Conservation (phyloP, 2,329 filamentous ascomycete genomes). For the Calonectria pteridis region DNA sequence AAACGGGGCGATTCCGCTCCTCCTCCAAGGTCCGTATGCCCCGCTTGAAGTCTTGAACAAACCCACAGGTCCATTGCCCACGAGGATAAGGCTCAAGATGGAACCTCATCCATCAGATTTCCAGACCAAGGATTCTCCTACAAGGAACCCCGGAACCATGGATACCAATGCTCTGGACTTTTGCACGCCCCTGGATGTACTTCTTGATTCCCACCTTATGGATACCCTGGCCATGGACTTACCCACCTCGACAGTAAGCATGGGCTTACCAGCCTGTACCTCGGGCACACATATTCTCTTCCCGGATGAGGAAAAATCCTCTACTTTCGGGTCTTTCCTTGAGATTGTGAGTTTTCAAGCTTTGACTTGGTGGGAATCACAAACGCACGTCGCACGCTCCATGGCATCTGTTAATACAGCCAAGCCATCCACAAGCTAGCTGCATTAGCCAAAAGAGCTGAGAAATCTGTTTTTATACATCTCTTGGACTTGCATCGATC, state of each 20-base stretch:
- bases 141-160: not conserved
- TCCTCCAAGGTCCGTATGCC: not conserved
- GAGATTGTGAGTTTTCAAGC: not conserved
- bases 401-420: too few relatives aligned
- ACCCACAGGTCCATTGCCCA: too few relatives aligned
- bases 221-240: not conserved
- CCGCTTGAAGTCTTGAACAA: not conserved
- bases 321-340: not conserved
- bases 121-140: not conserved
- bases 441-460: not conserved
- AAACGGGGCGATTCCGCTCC: not conserved
- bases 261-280: too few relatives aligned
- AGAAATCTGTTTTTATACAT: too few relatives aligned
- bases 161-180: not conserved
- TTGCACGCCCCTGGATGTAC: not conserved
- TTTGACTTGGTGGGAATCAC: not conserved
- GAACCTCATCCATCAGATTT: not conserved
- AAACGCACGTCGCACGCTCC: not conserved
- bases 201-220: not conserved
- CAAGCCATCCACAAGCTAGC: not conserved
- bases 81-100: not conserved
- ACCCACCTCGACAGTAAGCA: not conserved
- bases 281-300: too few relatives aligned
- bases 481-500: not conserved
- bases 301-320: not conserved